Evolutionary conservation across 495 filamentous ascomycete genomes (phyloP), one percentile per base, ranked within the genome.

Genomic region (Astrothelium macrocarpum): DNA sequence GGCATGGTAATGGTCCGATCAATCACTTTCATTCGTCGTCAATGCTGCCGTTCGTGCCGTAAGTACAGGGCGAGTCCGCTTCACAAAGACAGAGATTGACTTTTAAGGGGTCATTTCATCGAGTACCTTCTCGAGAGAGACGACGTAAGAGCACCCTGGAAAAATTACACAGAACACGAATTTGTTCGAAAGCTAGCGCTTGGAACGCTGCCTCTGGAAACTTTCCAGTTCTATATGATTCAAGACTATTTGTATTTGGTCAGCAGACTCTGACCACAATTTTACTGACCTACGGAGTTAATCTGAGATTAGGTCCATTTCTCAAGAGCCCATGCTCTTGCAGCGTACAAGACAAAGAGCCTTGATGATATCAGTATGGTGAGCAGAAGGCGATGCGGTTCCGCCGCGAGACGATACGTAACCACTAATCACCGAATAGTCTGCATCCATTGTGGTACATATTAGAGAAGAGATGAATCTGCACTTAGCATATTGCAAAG

Each of bases 21-120:
- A 95, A 96, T 68, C 93, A 96, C 74, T 95, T 96, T 68, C 92
- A 97, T 72, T 95, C 91, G 2, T 78, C 85, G 1, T 86, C 90
- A 64, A 82, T 79, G 0, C 75, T 96, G 64, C 90, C 91, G 1
- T 96, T 95, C 76, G 75, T 88, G 12, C 89, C 87, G 91, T 96
- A 76, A 71, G 86, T 79, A 61, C 23, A 14, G 39, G 39, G 46
- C n/a, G 23, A 43, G 1, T 32, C 25, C 39, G 14, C 0, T 34
- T 32, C 4, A 32, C 20, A 60, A 39, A 23, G 46, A 32, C 58
- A 10, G n/a, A n/a, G 16, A 25, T 60, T 62, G 25, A 61, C 31
- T 43, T 20, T 14, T 10, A 58, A 95, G 91, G 28, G 90, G 85
- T 1, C 82, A 82, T 28, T 96, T 97, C 70, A 62, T 95, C n/a